A percentile compares a stretch with the other conserved stretches of the same genome.
Evolutionary conservation across 495 filamentous ascomycete genomes (phyloP).

Genomic region (Lasiosphaeris hirsuta): DNA sequence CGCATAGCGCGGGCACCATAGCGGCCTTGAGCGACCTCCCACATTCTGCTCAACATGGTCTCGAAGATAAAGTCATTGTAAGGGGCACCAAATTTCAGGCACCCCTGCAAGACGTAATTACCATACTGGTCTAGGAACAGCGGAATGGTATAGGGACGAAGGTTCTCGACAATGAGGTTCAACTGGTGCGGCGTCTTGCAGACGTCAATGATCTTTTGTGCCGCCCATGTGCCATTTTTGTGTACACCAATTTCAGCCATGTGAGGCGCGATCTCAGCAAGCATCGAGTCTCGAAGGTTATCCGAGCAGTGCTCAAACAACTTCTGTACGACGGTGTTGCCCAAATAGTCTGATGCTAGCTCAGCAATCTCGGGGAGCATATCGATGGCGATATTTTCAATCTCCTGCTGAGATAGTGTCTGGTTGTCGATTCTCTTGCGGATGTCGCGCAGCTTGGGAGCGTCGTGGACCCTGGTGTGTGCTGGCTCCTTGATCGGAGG

Average conservation of each 20-base stretch:
- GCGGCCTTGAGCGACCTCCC: conserved; percentile 88
- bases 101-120: conserved; percentile 97
- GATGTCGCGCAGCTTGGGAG: conserved; percentile 92
- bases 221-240: conserved; percentile 99
- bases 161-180: conserved; percentile 73
- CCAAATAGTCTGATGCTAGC: conserved; percentile 89
- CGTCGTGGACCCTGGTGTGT: conserved; percentile 89
- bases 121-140: conserved; percentile 97
- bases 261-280: conserved; percentile 81
- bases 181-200: conserved; percentile 82
- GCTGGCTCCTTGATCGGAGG: conserved; percentile 84
- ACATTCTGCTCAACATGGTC: conserved; percentile 91
- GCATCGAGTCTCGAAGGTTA: conserved; percentile 84
- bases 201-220: conserved; percentile 98
- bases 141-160: conserved; percentile 81
- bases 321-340: conserved; percentile 99
- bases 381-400: conserved; percentile 83
- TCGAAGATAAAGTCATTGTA: conserved; percentile 98
- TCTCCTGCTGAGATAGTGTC: conserved; percentile 76
- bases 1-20: conserved; percentile 96
- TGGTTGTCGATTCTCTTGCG: conserved; percentile 96
- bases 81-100: conserved; percentile 81
- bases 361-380: conserved; percentile 98
- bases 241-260: conserved; percentile 95
- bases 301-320: conserved; percentile 96